These are phyloP conservation scores for Tylopilus felleus DNA, from an alignment of 768 basidiomycete species.

Conservation along the genomic window DNA sequence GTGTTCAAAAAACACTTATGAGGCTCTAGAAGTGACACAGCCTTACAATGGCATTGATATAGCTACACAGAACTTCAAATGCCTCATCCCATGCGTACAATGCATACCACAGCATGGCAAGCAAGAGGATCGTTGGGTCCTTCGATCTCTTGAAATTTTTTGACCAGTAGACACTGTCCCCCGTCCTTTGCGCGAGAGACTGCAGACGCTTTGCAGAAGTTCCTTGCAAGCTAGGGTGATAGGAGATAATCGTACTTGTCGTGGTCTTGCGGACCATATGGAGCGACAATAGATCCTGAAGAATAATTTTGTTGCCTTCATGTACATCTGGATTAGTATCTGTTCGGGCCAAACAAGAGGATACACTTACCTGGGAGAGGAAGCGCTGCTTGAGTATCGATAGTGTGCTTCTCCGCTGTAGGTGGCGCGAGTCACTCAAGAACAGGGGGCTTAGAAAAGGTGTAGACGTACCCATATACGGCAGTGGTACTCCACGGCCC, in stretches of 20 bases:
- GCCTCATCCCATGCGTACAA: slow-evolving; percentile 63
- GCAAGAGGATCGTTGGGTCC: slow-evolving; percentile 33
- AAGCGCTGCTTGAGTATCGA: slow-evolving; percentile 33
- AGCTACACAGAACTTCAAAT: slow-evolving; percentile 47
- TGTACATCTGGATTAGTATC: background rate
- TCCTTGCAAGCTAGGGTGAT: slow-evolving; percentile 22
- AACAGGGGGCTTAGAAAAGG: background rate
- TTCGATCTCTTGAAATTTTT: slow-evolving; percentile 26
- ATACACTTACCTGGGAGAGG: slow-evolving; percentile 15
- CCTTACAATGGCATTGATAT: slow-evolving; percentile 49
- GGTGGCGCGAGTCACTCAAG: background rate
- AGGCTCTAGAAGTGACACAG: background rate
- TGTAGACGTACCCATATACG: slow-evolving; percentile 11
- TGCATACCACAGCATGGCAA: slow-evolving; percentile 53
- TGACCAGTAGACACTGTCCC: slow-evolving; percentile 36
- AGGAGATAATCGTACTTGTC: slow-evolving; percentile 37
- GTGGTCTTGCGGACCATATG: slow-evolving; percentile 37
- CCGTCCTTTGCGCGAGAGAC: slow-evolving; percentile 24
- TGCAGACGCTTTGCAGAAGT: slow-evolving; percentile 29
- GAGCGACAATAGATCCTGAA: slow-evolving; percentile 36
- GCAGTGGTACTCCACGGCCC: background rate
- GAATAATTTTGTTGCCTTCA: slow-evolving; percentile 21
- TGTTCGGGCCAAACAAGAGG: background rate
- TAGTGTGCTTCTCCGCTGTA: slow-evolving; percentile 19
- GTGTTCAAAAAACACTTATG: background rate